Evolutionary conservation across 192 early-diverging fungal genomes (phyloP), one percentile per base, ranked within the genome.

Genomic region (Kappamyces sp.): DNA sequence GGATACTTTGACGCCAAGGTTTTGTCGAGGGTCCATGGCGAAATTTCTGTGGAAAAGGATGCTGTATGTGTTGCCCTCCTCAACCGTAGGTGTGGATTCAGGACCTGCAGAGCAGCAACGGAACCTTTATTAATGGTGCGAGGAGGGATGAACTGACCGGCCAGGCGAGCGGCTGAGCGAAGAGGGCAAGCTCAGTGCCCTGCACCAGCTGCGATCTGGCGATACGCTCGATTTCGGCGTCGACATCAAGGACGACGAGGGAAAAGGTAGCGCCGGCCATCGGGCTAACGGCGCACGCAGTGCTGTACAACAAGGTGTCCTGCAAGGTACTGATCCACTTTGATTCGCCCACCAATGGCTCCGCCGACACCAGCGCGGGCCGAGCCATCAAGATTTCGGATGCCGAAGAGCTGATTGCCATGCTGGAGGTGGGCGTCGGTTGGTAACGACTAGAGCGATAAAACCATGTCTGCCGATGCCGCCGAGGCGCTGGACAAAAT

Each of bases 1-100:
- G 90, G 88, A 0, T 84, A 84, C 48, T 92, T 90, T 75, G 88
- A 92, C 63, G 83, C 86, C 44, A 92, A 90, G 66, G 90, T 92
- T 4, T 66, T 92, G 15, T 84, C 80, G 36, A 70, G 90, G 32
- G 73, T 70, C 33, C 90, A 92, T 65, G 90, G 88, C 31, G 86
- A 89, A 47, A 66, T 92, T 9, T 87, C 79, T 82, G 66, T 65
- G 58, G 79, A 85, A 3, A 60, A 71, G n/a, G 76, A 76, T 23
- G 81, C 80, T 66, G 86, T 90, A 61, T 38, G 65, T 10, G 38
- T 58, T 10, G 33, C 23, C 5, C 10, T 40, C 13, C 31, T 44
- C 51, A 32, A 13, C 2, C 40, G 13, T 49, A 88, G 84, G 76
- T 86, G 2, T 86, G 58, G 60, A 84, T 90, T 47, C 78, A 83